Conservation (phyloP, 257 asterid species). For the Pogostemon cablin region DNA sequence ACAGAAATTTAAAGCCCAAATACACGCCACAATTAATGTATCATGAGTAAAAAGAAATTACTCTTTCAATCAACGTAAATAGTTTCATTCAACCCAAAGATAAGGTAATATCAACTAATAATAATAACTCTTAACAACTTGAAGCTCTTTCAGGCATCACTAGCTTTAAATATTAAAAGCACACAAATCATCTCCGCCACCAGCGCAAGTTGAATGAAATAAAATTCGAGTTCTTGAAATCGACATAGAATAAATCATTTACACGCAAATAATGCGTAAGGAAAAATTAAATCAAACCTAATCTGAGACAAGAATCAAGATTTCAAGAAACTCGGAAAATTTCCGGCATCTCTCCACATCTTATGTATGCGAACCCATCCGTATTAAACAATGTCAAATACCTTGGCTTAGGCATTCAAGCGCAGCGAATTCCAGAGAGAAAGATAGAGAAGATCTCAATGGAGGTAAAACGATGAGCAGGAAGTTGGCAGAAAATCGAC, state of each 20-base stretch:
- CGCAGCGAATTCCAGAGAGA: constrained; percentile 28
- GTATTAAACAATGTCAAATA: constrained; percentile 28
- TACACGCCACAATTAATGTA: constrained; percentile 3
- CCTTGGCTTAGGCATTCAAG: constrained; percentile 37
- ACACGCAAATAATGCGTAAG: not conserved
- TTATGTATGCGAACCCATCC: constrained; percentile 23
- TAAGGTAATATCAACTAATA: not conserved
- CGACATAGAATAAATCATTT: not conserved
- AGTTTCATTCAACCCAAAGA: not conserved
- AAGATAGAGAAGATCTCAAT: constrained; percentile 11
- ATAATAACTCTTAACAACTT: not conserved
- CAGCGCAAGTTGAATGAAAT: constrained; percentile 10
- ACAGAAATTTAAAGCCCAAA: constrained; percentile 1
- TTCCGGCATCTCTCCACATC: constrained; percentile 9
- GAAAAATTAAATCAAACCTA: constrained; percentile 21
- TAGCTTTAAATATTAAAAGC: constrained; percentile 8
- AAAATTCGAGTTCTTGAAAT: constrained; percentile 27
- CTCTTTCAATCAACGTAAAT: constrained; percentile 12
- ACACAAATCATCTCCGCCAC: constrained; percentile 19
- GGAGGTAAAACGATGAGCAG: constrained; percentile 29
- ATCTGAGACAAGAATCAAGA: constrained; percentile 4
- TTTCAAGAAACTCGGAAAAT: not conserved
- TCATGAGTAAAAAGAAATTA: constrained; percentile 6
- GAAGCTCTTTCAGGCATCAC: constrained; percentile 29
- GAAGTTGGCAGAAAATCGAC: constrained; percentile 32